A percentile compares a stretch with the other conserved stretches of the same genome.
Conservation (phyloP, 2,329 filamentous ascomycete species). For the Aspergillus sp. region DNA sequence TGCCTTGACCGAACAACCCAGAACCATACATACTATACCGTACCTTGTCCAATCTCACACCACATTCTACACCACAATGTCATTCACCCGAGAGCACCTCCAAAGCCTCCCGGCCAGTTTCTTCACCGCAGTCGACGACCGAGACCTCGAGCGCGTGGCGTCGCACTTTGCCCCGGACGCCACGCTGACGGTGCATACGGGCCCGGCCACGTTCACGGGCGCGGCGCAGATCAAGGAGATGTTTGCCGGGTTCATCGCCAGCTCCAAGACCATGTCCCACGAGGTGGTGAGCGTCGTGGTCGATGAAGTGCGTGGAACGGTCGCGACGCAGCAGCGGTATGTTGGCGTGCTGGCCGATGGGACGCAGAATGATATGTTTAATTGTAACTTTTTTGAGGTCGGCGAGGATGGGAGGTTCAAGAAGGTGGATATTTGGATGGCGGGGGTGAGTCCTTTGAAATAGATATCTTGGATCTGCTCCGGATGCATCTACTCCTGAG, state of each 20-base stretch:
- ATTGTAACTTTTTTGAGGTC: conserved; percentile 11
- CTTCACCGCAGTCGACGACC: conserved; percentile 1
- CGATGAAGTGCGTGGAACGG: conserved; percentile 3
- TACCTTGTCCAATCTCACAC: no score
- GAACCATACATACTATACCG: no score
- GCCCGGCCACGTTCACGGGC: conserved; percentile 2
- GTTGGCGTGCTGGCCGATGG: conserved; percentile 1
- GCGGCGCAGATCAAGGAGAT: background rate
- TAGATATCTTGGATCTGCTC: background rate
- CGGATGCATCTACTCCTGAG: no score
- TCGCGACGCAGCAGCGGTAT: conserved; percentile 5
- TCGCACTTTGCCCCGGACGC: conserved; percentile 6
- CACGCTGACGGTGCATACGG: conserved; percentile 6
- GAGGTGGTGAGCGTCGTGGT: conserved; percentile 1
- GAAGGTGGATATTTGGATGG: conserved; percentile 7
- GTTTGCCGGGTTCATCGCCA: background rate
- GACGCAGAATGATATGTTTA: background rate
- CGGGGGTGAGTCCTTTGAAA: conserved; percentile 4
- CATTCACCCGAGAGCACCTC: no score
- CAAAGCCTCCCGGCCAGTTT: background rate
- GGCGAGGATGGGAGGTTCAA: conserved; percentile 1
- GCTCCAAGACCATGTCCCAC: conserved; percentile 2
- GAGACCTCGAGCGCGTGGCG: background rate
- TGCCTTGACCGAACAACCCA: no score
- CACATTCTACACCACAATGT: no score